Evolutionary conservation across 352 stramenopile genomes (phyloP).

Genomic region (Phytophthora aleatoria): DNA sequence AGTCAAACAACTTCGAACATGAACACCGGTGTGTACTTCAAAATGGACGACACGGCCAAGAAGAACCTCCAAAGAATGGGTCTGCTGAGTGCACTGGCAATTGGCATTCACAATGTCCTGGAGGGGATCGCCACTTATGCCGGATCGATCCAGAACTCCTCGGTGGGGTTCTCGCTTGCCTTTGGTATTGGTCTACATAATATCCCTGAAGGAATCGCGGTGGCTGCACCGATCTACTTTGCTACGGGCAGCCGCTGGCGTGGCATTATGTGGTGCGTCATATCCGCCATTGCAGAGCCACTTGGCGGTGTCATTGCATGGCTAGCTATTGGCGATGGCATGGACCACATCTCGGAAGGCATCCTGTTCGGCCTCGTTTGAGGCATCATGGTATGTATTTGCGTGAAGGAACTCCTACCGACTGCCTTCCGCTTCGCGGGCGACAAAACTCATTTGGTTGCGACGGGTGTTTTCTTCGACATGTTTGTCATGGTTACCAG

Average conservation of each 20-base stretch:
- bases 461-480: constrained; percentile 57
- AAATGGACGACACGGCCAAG: constrained; percentile 42
- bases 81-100: constrained; percentile 91
- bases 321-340: constrained; percentile 74
- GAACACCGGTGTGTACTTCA: constrained; percentile 16
- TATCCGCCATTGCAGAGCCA: constrained; percentile 91
- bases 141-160: constrained; percentile 85
- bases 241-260: constrained; percentile 92
- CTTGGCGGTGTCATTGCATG: constrained; percentile 87
- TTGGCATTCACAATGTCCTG: constrained; percentile 96
- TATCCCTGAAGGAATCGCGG: constrained; percentile 95
- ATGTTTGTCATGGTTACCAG: constrained; percentile 90
- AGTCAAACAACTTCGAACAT: constrained; percentile 26
- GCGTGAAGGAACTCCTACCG: constrained; percentile 88
- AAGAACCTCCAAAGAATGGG: constrained; percentile 81
- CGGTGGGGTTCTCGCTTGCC: constrained; percentile 86
- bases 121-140: constrained; percentile 96
- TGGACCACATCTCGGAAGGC: constrained; percentile 73
- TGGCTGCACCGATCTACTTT: constrained; percentile 97
- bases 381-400: constrained; percentile 96
- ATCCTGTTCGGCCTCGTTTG: constrained; percentile 91
- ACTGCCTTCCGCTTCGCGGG: constrained; percentile 90
- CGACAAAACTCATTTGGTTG: constrained; percentile 61
- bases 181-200: constrained; percentile 96
- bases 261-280: constrained; percentile 91